Percentiles rank a stretch among this genome's conserved stretches.
phyloP scores from a whole-genome alignment of 306 rosid genomes.

The Sicyos edulis region DNA sequence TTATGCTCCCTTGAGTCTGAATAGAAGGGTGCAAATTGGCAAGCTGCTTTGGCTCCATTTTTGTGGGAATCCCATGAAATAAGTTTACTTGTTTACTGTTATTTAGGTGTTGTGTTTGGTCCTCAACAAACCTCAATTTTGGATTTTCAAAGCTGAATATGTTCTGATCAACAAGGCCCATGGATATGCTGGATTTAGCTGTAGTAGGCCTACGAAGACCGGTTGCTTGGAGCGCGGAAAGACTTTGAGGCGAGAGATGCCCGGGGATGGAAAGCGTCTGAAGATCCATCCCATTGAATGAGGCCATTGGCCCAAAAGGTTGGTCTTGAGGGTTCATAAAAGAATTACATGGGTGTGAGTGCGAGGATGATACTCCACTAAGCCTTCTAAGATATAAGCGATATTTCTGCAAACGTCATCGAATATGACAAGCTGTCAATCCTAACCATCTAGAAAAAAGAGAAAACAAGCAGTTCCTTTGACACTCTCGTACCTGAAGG shows the following conservation, averaged over 20 bases:
- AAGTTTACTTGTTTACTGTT: slow-evolving; percentile 57
- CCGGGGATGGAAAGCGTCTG: slow-evolving; percentile 69
- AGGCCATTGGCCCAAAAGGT: slow-evolving; percentile 66
- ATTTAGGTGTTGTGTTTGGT: slow-evolving; percentile 62
- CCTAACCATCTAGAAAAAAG: background rate
- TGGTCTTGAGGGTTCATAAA: slow-evolving; percentile 68
- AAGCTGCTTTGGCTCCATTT: slow-evolving; percentile 89
- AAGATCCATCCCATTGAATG: slow-evolving; percentile 77
- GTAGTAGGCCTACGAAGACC: slow-evolving; percentile 67
- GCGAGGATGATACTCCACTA: slow-evolving; percentile 59
- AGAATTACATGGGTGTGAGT: slow-evolving; percentile 51
- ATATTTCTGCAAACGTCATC: slow-evolving; percentile 58
- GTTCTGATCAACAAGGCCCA: slow-evolving; percentile 79
- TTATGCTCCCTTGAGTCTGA: slow-evolving; percentile 30
- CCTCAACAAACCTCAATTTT: slow-evolving; percentile 75
- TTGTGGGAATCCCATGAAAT: slow-evolving; percentile 86
- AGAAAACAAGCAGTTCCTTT: background rate
- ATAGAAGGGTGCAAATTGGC: slow-evolving; percentile 70
- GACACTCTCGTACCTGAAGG: slow-evolving; percentile 59
- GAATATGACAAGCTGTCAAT: background rate
- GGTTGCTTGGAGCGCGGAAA: slow-evolving; percentile 86
- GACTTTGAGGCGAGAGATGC: slow-evolving; percentile 83
- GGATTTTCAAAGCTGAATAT: slow-evolving; percentile 95
- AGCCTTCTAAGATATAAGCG: slow-evolving; percentile 88
- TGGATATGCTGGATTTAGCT: slow-evolving; percentile 47